Evolutionary conservation across 1,139 yeast species (phyloP).

Genomic region (Magnusiomyces paraingens): DNA sequence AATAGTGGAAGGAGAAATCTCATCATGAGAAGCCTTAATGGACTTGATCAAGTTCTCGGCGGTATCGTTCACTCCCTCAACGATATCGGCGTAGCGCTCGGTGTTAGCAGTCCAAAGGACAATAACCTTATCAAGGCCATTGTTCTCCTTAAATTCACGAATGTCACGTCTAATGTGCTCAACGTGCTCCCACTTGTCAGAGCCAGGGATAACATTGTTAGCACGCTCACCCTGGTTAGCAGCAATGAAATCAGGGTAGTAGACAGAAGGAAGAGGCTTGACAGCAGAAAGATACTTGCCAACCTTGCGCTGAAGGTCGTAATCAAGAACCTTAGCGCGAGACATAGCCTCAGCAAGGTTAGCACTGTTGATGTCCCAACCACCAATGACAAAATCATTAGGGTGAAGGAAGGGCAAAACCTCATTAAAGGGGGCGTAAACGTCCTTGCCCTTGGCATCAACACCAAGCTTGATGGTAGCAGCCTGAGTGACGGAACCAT

Average conservation of each 20-base stretch:
- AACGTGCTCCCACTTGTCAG: slow-evolving; percentile 83
- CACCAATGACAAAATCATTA: slow-evolving; percentile 82
- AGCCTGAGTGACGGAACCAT: slow-evolving; percentile 93
- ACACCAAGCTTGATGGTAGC: slow-evolving; percentile 88
- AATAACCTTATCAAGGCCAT: slow-evolving; percentile 76
- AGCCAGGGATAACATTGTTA: slow-evolving; percentile 68
- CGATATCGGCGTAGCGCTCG: slow-evolving; percentile 79
- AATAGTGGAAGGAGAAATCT: slow-evolving; percentile 84
- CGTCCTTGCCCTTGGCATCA: slow-evolving; percentile 75
- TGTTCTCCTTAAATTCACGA: slow-evolving; percentile 64
- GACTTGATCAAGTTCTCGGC: slow-evolving; percentile 70
- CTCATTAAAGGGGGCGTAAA: slow-evolving; percentile 88
- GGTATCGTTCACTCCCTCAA: slow-evolving; percentile 80
- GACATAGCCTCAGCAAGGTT: slow-evolving; percentile 73
- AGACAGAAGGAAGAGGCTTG: slow-evolving; percentile 75
- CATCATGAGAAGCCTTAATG: slow-evolving; percentile 71
- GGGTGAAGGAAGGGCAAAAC: slow-evolving; percentile 85
- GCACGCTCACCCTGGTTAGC: slow-evolving; percentile 92
- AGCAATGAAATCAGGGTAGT: slow-evolving; percentile 96
- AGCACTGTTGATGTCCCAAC: slow-evolving; percentile 85
- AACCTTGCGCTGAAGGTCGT: slow-evolving; percentile 73
- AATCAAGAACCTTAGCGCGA: slow-evolving; percentile 83
- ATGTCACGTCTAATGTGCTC: slow-evolving; percentile 82
- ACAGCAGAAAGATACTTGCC: slow-evolving; percentile 55
- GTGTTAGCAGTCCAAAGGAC: slow-evolving; percentile 97